Conservation (phyloP, 2,329 filamentous ascomycete genomes). For the Sporothrix inflata region DNA sequence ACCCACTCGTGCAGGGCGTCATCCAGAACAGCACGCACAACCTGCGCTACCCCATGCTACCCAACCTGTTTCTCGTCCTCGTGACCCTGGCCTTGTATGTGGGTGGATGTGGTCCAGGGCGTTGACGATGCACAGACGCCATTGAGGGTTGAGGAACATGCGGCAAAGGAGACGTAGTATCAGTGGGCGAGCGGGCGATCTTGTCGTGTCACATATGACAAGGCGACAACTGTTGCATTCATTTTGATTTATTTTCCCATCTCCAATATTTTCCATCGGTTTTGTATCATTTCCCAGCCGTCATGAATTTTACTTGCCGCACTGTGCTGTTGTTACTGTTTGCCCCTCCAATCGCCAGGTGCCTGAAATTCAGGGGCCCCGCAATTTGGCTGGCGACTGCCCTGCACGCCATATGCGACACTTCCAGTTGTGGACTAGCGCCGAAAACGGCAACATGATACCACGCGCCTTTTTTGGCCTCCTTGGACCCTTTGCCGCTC, state of each 20-base stretch:
- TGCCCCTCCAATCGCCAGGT: neutral
- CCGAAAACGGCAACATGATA: neutral
- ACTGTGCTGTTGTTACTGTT: neutral
- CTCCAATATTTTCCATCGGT: neutral
- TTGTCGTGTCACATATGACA: too few species aligned
- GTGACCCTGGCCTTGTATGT: neutral
- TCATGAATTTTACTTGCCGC: too few species aligned
- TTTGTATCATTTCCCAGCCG: too few species aligned
- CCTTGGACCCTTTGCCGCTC: neutral
- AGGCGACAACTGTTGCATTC: neutral
- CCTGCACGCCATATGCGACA: neutral
- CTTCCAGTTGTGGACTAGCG: slow-evolving; percentile 9
- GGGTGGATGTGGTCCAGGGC: slow-evolving; percentile 13
- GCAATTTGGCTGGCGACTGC: neutral
- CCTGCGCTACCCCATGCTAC: slow-evolving; percentile 27
- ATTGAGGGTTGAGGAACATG: neutral
- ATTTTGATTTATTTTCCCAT: neutral
- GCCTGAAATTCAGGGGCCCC: neutral
- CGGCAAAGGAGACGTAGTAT: neutral
- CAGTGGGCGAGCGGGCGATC: neutral
- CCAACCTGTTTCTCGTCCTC: slow-evolving; percentile 23
- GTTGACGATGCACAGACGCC: neutral
- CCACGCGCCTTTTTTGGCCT: slow-evolving; percentile 9
- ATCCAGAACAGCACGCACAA: slow-evolving; percentile 26
- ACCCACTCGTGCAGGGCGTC: slow-evolving; percentile 24